Evolutionary conservation across 2,329 filamentous ascomycete genomes (phyloP).

Genomic region (Hypoxylon sp.): DNA sequence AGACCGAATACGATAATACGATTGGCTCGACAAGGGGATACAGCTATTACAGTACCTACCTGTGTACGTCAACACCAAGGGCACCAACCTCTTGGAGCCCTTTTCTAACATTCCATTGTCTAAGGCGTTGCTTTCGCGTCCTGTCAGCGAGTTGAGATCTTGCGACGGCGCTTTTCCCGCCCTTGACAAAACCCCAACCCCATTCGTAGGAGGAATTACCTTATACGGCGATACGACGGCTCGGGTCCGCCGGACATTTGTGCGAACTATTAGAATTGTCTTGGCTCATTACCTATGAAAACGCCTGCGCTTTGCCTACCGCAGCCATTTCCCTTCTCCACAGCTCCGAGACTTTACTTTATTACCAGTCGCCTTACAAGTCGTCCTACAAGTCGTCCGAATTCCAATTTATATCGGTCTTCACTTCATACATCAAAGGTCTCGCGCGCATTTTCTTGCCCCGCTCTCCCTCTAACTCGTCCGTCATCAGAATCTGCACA

Average conservation of each 20-base stretch:
- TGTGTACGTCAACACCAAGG: slow-evolving; percentile 18
- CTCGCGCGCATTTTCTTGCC: slow-evolving; percentile 36
- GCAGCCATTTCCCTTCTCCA: slow-evolving; percentile 36
- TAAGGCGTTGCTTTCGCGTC: slow-evolving; percentile 18
- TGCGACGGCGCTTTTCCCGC: slow-evolving; percentile 11
- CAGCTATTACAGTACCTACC: slow-evolving; percentile 4
- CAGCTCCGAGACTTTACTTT: slow-evolving; percentile 30
- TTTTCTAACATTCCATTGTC: slow-evolving; percentile 23
- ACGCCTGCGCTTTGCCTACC: slow-evolving; percentile 25
- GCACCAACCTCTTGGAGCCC: slow-evolving; percentile 17
- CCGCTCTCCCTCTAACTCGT: slow-evolving; percentile 31
- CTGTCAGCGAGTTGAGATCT: slow-evolving; percentile 22
- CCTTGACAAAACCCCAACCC: slow-evolving; percentile 19
- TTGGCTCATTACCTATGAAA: slow-evolving; percentile 41
- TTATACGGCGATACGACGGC: slow-evolving; percentile 27
- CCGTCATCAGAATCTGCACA: slow-evolving; percentile 37
- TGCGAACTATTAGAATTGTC: slow-evolving; percentile 22
- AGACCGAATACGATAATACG: slow-evolving; percentile 5
- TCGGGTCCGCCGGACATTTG: slow-evolving; percentile 43
- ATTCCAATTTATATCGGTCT: slow-evolving; percentile 21
- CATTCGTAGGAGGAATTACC: slow-evolving; percentile 23
- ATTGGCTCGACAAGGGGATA: neutral
- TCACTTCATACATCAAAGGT: slow-evolving; percentile 21
- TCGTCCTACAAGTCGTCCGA: slow-evolving; percentile 14
- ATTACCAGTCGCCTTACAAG: slow-evolving; percentile 16